Conservation (phyloP, 768 basidiomycete species). For the Boletus coccyginus region DNA sequence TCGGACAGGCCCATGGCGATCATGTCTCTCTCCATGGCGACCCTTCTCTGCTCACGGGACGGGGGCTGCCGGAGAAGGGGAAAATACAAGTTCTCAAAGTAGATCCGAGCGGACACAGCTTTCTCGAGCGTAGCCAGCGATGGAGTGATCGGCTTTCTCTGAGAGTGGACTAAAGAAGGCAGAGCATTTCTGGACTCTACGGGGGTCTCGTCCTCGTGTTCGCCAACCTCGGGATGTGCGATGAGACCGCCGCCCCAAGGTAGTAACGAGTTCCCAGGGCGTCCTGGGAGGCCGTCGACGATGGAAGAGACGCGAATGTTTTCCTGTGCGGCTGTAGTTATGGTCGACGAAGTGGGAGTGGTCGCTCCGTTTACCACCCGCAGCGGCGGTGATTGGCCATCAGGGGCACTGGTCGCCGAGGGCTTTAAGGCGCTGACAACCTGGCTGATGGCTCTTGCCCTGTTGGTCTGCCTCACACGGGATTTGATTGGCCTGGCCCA, state of each 20-base stretch:
- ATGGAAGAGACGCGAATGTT: constrained; percentile 50
- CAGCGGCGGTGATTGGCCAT: constrained; percentile 49
- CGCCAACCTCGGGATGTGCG: constrained; percentile 65
- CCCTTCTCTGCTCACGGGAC: constrained; percentile 79
- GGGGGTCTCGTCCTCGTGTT: constrained; percentile 47
- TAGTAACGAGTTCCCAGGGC: constrained; percentile 58
- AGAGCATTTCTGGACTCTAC: constrained; percentile 20
- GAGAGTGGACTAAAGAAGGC: constrained; percentile 35
- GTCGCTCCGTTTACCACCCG: constrained; percentile 81
- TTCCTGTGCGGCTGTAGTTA: constrained; percentile 75
- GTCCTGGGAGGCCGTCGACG: constrained; percentile 48
- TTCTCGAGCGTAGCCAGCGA: constrained; percentile 92
- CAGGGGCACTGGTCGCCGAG: constrained; percentile 42
- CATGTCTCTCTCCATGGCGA: constrained; percentile 90
- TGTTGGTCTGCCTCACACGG: constrained; percentile 61
- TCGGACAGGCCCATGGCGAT: constrained; percentile 65
- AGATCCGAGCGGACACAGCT: constrained; percentile 88
- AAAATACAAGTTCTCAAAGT: constrained; percentile 91
- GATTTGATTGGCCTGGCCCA: constrained; percentile 91
- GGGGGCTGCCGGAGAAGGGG: constrained; percentile 80
- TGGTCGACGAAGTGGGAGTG: constrained; percentile 62
- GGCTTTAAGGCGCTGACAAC: constrained; percentile 70
- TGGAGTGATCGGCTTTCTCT: constrained; percentile 67
- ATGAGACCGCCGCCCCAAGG: constrained; percentile 59
- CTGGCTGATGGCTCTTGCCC: constrained; percentile 73